phyloP scores from a whole-genome alignment of 768 basidiomycete species.

The Filobasidium floriforme region DNA sequence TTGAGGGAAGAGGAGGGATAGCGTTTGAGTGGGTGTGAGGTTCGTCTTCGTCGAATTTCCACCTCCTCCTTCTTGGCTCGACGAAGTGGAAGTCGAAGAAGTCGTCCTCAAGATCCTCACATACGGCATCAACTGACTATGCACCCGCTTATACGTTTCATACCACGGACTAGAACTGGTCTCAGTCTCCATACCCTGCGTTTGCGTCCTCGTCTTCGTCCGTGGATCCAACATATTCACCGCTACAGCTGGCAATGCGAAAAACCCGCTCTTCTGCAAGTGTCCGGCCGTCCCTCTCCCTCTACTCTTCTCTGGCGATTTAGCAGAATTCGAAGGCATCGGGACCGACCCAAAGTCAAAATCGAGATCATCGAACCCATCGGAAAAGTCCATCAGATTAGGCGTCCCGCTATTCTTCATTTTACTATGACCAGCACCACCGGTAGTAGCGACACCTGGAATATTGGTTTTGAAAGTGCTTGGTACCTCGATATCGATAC shows the following conservation, averaged over 20 bases:
- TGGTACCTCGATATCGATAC: not conserved
- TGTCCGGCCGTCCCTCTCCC: conserved; percentile 23
- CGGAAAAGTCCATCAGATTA: conserved; percentile 45
- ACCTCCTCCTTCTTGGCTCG: conserved; percentile 55
- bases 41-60: not conserved
- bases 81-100: conserved; percentile 58
- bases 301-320: conserved; percentile 18
- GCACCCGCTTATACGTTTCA: conserved; percentile 42
- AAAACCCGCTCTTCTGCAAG: conserved; percentile 44
- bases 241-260: conserved; percentile 31
- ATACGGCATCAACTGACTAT: conserved; percentile 38
- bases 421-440: too few relatives aligned
- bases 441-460: too few relatives aligned
- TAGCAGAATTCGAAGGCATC: conserved; percentile 35
- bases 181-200: too few relatives aligned
- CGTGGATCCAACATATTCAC: not conserved
- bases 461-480: too few relatives aligned
- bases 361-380: conserved; percentile 28
- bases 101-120: conserved; percentile 51
- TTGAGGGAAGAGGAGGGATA: conserved; percentile 57
- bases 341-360: conserved; percentile 33
- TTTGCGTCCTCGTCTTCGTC: not conserved
- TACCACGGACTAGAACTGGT: conserved; percentile 24
- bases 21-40: conserved; percentile 34
- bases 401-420: not conserved